A percentile compares a stretch with the other conserved stretches of the same genome.
phyloP scores from a whole-genome alignment of 768 basidiomycete genomes.

The Rhizopogon vulgaris region DNA sequence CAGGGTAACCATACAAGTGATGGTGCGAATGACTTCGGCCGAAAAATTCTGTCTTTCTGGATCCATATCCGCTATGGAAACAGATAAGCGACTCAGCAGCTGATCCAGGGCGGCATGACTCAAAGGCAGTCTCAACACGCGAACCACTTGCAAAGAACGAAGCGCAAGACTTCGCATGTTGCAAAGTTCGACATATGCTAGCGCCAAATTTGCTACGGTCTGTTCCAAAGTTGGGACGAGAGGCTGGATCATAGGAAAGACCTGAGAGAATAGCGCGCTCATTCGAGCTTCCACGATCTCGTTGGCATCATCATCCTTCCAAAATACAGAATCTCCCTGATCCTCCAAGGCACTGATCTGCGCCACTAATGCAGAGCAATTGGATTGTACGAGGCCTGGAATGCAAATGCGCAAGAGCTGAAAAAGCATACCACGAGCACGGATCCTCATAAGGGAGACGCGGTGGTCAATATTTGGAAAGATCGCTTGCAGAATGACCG shows the following conservation, averaged over 20 bases:
- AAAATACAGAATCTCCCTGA: slow-evolving; percentile 52
- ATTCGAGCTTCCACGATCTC: slow-evolving; percentile 59
- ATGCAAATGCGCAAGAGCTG: slow-evolving; percentile 80
- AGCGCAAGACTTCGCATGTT: slow-evolving; percentile 82
- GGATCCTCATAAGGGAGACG: slow-evolving; percentile 56
- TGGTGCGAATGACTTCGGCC: slow-evolving; percentile 72
- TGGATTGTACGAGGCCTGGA: slow-evolving; percentile 68
- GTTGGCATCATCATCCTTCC: slow-evolving; percentile 65
- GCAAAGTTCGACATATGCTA: slow-evolving; percentile 83
- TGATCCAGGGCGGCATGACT: slow-evolving; percentile 69
- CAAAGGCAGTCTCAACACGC: slow-evolving; percentile 67
- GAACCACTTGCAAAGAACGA: slow-evolving; percentile 86
- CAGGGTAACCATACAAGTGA: slow-evolving; percentile 54
- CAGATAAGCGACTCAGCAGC: slow-evolving; percentile 76
- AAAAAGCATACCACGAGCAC: slow-evolving; percentile 76
- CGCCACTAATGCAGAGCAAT: slow-evolving; percentile 53
- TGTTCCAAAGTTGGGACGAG: slow-evolving; percentile 63
- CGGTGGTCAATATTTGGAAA: slow-evolving; percentile 83
- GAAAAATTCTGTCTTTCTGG: slow-evolving; percentile 78
- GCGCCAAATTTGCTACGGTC: slow-evolving; percentile 73
- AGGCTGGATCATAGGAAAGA: slow-evolving; percentile 64
- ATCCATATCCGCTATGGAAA: slow-evolving; percentile 73
- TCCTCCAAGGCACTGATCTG: slow-evolving; percentile 50
- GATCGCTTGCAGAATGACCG: slow-evolving; percentile 70
- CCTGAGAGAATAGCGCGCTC: slow-evolving; percentile 56